Conservation (phyloP, 345 rosid genomes). For the Geranium rotundifolium region DNA sequence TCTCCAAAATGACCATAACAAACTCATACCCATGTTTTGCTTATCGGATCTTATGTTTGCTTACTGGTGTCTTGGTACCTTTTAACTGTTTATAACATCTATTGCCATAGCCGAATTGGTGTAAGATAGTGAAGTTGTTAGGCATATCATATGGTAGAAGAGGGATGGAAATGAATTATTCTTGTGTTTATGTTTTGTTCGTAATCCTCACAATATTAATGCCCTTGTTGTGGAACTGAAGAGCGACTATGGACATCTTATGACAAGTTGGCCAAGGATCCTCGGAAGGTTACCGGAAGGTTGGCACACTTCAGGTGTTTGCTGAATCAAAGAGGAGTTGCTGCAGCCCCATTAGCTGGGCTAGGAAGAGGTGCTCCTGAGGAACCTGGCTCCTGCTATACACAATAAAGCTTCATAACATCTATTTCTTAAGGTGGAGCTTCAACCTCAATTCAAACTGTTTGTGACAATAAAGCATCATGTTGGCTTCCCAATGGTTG, state of each 20-base stretch:
- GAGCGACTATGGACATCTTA: constrained; percentile 65
- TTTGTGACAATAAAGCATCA: neutral
- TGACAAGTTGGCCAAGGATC: constrained; percentile 35
- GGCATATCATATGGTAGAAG: neutral
- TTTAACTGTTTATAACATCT: neutral
- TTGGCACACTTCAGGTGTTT: constrained; percentile 61
- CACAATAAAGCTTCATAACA: constrained; percentile 18
- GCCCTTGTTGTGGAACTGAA: constrained; percentile 7
- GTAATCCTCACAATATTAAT: neutral
- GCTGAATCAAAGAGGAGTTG: constrained; percentile 57
- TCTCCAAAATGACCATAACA: neutral
- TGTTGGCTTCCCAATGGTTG: neutral
- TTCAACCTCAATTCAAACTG: neutral
- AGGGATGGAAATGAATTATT: neutral
- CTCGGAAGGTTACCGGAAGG: constrained; percentile 30
- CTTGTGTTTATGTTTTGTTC: neutral
- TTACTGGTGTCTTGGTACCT: neutral
- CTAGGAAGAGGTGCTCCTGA: constrained; percentile 38
- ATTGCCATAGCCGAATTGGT: neutral
- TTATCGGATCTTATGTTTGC: neutral
- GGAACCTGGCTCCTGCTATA: constrained; percentile 55
- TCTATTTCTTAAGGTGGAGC: neutral
- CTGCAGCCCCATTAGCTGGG: constrained; percentile 48
- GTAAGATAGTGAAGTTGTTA: neutral
- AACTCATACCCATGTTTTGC: neutral